Evolutionary conservation across 1,284 basidiomycete species (phyloP).

Genomic region (Moniliella sp.): DNA sequence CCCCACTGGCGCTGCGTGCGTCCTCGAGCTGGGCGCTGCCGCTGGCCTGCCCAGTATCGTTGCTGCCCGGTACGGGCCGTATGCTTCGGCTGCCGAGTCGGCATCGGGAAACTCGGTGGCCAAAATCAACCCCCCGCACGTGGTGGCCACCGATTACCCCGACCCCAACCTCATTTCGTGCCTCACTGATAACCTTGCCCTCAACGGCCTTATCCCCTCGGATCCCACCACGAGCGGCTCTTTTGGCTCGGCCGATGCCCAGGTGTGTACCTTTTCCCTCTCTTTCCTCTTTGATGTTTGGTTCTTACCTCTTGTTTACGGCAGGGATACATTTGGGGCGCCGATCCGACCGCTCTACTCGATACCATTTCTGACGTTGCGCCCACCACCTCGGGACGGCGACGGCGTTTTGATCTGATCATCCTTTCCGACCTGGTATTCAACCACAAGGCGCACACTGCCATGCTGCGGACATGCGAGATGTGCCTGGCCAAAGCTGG

Average conservation of each 20-base stretch:
- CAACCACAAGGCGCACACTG: conserved; percentile 53
- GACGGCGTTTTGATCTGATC: conserved; percentile 55
- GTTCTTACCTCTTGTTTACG: too few species aligned
- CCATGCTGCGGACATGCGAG: conserved; percentile 57
- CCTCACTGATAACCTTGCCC: conserved; percentile 47
- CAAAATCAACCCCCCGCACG: conserved; percentile 38
- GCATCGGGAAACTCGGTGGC: neutral
- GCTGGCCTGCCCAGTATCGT: conserved; percentile 67
- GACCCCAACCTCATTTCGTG: conserved; percentile 60
- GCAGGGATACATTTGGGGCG: conserved; percentile 65
- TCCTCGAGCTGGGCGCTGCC: conserved; percentile 79
- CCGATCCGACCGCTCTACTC: conserved; percentile 43
- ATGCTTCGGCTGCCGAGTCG: neutral
- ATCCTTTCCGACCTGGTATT: conserved; percentile 79
- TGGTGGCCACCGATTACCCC: conserved; percentile 76
- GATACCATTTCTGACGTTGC: conserved; percentile 5
- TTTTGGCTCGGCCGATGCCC: too few species aligned
- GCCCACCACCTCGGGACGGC: too few species aligned
- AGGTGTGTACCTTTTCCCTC: too few species aligned
- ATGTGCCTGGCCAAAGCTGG: neutral
- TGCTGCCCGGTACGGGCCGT: conserved; percentile 33
- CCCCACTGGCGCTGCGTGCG: conserved; percentile 37
- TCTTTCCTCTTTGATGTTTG: too few species aligned
- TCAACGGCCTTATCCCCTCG: conserved; percentile 43
- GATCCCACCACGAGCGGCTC: too few species aligned